Percentiles rank a stretch among this genome's conserved stretches.
These are phyloP conservation scores for Ophiostoma sp. DNA, from an alignment of 2,329 filamentous ascomycete genomes.

Conservation along the genomic window DNA sequence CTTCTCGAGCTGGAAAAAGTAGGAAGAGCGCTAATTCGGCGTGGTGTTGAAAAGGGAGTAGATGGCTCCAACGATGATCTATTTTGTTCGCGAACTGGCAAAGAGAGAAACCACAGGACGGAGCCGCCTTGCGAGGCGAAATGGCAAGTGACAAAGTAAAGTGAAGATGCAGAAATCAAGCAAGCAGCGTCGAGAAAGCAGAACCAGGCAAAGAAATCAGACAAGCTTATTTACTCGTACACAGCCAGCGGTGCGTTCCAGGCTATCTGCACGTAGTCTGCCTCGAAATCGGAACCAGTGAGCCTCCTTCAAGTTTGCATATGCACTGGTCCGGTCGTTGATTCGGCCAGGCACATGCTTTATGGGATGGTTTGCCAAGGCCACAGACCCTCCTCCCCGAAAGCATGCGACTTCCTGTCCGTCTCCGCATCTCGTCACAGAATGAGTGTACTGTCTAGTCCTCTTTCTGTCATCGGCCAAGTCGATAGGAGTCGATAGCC, in stretches of 20 bases:
- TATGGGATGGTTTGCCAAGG: not conserved
- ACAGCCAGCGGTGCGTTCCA: not conserved
- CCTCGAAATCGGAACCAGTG: not conserved
- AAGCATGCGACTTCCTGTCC: not conserved
- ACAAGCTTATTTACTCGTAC: not conserved
- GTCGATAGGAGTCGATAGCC: not conserved
- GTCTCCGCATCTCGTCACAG: not conserved
- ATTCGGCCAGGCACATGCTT: conserved; percentile 3
- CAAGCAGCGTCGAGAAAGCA: not conserved
- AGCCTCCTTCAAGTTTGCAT: not conserved
- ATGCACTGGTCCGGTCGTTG: not conserved
- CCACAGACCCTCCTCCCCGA: not conserved
- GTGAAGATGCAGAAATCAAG: not conserved
- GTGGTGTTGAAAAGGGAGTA: not conserved
- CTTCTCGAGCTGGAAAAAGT: not conserved
- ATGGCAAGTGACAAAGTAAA: not conserved
- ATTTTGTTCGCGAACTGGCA: not conserved
- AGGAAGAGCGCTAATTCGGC: not conserved
- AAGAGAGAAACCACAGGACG: not conserved
- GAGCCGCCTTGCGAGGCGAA: not conserved
- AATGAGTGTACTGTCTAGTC: not conserved
- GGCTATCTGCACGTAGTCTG: not conserved
- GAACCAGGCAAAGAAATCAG: not conserved
- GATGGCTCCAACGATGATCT: not conserved
- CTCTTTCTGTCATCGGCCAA: conserved; percentile 6